Evolutionary conservation across 805 yeast species (phyloP).

Genomic region (Cyberlindnera subsufficiens): DNA sequence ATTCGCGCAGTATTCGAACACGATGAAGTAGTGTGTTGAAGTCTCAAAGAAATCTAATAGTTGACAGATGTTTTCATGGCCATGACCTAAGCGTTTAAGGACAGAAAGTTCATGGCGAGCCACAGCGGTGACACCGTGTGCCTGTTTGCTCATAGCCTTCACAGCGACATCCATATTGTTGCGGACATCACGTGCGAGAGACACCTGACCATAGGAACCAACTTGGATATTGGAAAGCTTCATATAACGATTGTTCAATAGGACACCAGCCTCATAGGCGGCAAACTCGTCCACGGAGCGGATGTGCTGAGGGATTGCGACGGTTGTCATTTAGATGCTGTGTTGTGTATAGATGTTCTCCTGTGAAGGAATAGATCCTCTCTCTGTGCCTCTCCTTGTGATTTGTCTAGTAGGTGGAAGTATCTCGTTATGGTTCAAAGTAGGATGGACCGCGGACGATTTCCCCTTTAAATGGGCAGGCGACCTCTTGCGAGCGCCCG

Average conservation of each 20-base stretch:
- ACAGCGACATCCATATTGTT: slow-evolving; percentile 39
- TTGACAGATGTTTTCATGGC: slow-evolving; percentile 50
- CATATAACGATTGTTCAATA: slow-evolving; percentile 35
- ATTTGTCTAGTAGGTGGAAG: background rate
- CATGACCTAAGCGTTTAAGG: slow-evolving; percentile 20
- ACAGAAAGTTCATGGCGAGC: slow-evolving; percentile 51
- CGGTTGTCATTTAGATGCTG: background rate
- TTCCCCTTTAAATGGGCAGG: no score
- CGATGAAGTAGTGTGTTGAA: slow-evolving; percentile 43
- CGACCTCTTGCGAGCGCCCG: no score
- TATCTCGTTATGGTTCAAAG: background rate
- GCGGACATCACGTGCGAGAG: slow-evolving; percentile 40
- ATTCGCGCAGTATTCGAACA: slow-evolving; percentile 58
- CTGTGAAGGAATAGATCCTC: background rate
- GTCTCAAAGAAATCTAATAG: slow-evolving; percentile 55
- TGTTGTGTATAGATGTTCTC: background rate
- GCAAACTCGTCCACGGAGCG: slow-evolving; percentile 25
- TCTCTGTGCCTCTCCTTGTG: background rate
- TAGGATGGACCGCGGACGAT: no score
- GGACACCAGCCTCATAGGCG: slow-evolving; percentile 33
- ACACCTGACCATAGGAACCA: slow-evolving; percentile 60
- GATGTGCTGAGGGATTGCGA: background rate
- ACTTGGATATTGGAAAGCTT: slow-evolving; percentile 31
- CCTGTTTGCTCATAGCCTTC: slow-evolving; percentile 44
- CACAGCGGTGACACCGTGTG: slow-evolving; percentile 34